Percentiles rank a stretch among this genome's conserved stretches.
These are phyloP conservation scores for Irineochytrium annulatum DNA, from an alignment of 192 early-diverging fungal species.

Conservation along the genomic window DNA sequence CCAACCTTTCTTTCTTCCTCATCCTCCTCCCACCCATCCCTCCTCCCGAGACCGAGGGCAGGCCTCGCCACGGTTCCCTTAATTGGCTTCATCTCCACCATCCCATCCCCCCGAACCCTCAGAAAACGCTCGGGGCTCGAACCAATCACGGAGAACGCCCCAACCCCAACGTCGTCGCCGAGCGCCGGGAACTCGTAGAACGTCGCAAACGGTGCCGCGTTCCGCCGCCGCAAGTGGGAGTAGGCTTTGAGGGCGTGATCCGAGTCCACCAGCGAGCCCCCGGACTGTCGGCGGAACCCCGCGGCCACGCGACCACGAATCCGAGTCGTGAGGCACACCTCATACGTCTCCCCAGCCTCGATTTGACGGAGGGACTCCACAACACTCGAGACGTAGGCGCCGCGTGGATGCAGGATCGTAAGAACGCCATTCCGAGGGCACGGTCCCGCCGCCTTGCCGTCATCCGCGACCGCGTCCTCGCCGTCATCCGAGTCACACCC, in stretches of 20 bases:
- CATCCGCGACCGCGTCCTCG: no score
- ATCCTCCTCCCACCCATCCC: slow-evolving; percentile 39
- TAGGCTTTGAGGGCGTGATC: slow-evolving; percentile 38
- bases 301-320: slow-evolving; percentile 27
- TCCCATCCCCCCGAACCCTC: slow-evolving; percentile 33
- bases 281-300: no score
- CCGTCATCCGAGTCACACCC: no score
- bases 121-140: slow-evolving; percentile 85
- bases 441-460: no score
- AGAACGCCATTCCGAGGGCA: no score
- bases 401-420: slow-evolving; percentile 17
- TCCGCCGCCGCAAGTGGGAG: slow-evolving; percentile 58
- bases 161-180: slow-evolving; percentile 18
- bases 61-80: slow-evolving; percentile 70
- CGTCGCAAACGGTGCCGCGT: slow-evolving; percentile 85
- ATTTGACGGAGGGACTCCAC: slow-evolving; percentile 59
- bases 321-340: slow-evolving; percentile 88
- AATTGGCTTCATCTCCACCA: slow-evolving; percentile 92
- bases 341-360: slow-evolving; percentile 87
- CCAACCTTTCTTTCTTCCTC: slow-evolving; percentile 43
- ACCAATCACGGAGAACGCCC: slow-evolving; percentile 37
- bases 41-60: no score
- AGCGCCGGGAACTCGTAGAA: slow-evolving; percentile 53
- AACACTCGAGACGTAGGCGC: slow-evolving; percentile 57
- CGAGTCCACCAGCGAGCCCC: not conserved